Evolutionary conservation across 2,329 filamentous ascomycete genomes (phyloP), one percentile per base, ranked within the genome.

Genomic region (Harringtonia aguacate): DNA sequence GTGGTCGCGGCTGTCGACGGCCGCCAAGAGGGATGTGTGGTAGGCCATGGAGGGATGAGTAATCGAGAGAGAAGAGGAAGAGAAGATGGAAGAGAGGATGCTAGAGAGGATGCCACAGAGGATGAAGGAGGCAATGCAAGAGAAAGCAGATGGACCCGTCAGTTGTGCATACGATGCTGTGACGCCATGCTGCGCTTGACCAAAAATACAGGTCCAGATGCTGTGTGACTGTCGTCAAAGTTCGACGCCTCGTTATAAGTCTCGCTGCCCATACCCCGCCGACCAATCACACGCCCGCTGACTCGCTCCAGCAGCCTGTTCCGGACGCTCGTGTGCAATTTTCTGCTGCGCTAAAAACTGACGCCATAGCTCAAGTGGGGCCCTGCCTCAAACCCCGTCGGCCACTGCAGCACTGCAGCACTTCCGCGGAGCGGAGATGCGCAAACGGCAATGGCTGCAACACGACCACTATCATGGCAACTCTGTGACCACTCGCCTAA

Each of bases 1-100:
- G 57, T 86, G 83, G 39, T 68, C 73, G 41, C 71, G 71, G 56
- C 79, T 81, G 58, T 88, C 79, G 52, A 83, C 72, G 39, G 84
- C 80, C 37, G 84, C 82, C 39, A 94, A 77, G 41, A 94, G 70
- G 4, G 81, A 72, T 18, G 61, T 60, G 39, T 57, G 56, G 24
- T 14, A 30, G 18, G 24, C 14, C 27, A 48, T 45, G 28, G 34
- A 17, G 20, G 36, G 12, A n/a, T 31, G 24, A 17, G 8, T 17
- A 18, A 15, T 24, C 28, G 8, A 33, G 38, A 24, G 24, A 14
- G 22, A 27, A 18, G 18, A 12, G 17, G 12, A 17, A 18, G 15
- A 34, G 17, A 14, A 14, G 39, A 35, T 3, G 13, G 18, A 15
- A 34, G 17, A 27, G 17, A 27, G 9, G 2, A n/a, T 29, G 28